Conservation (phyloP, 306 rosid genomes). For the Quillaja saponaria region DNA sequence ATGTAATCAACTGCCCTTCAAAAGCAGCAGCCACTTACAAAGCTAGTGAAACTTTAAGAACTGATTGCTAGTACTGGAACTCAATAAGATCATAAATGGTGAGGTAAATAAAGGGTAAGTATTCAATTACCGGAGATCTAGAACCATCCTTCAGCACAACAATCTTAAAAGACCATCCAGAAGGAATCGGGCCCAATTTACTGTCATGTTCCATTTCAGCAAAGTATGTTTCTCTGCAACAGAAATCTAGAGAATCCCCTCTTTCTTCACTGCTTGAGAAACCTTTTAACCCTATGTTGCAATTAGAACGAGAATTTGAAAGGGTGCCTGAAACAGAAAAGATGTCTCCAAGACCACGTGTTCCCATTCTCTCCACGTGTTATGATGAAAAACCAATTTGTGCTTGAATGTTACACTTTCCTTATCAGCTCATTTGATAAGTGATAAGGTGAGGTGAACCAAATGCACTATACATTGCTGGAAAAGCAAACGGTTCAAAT, state of each 20-base stretch:
- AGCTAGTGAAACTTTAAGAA: too few relatives aligned
- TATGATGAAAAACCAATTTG: neutral
- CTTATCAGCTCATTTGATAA: too few relatives aligned
- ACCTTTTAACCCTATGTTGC: neutral
- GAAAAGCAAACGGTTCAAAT: too few relatives aligned
- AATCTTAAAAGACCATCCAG: slow-evolving; percentile 17
- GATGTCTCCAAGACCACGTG: slow-evolving; percentile 16
- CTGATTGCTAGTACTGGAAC: neutral
- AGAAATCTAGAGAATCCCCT: neutral
- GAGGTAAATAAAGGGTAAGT: neutral
- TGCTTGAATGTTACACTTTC: neutral
- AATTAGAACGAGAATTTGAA: slow-evolving; percentile 10
- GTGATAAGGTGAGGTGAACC: too few relatives aligned
- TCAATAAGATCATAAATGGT: neutral
- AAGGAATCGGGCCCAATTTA: neutral
- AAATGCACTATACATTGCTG: too few relatives aligned
- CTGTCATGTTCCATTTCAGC: slow-evolving; percentile 18
- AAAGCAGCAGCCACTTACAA: too few relatives aligned
- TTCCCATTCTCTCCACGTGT: slow-evolving; percentile 16
- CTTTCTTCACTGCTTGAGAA: neutral
- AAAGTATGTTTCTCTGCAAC: neutral
- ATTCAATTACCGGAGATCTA: slow-evolving; percentile 11
- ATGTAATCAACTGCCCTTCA: too few relatives aligned
- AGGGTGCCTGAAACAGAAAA: slow-evolving; percentile 10
- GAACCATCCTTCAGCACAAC: slow-evolving; percentile 12